These are phyloP conservation scores for Hypoxylon sp. DNA, from an alignment of 2,329 filamentous ascomycete species.

Conservation along the genomic window DNA sequence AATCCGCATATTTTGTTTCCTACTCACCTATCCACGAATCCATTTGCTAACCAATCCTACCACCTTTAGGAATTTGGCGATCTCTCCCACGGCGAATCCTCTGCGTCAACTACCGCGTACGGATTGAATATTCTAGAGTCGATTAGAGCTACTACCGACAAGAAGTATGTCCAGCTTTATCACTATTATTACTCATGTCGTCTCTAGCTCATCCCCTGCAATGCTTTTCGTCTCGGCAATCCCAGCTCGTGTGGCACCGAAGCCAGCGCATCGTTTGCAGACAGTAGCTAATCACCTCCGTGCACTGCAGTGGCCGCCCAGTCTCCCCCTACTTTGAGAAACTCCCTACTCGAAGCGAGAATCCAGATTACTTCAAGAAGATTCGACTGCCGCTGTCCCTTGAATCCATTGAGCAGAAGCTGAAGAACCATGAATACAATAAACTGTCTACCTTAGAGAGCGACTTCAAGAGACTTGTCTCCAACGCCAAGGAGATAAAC, in stretches of 20 bases:
- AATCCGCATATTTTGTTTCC: background rate
- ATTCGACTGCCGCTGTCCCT: conserved; percentile 83
- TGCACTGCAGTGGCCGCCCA: conserved; percentile 67
- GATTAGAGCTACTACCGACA: conserved; percentile 79
- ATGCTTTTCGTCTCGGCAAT: background rate
- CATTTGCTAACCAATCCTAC: conserved; percentile 19
- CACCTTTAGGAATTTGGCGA: conserved; percentile 53
- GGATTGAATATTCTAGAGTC: conserved; percentile 78
- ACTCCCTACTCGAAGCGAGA: conserved; percentile 68
- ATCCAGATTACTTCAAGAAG: conserved; percentile 79
- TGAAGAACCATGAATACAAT: conserved; percentile 72
- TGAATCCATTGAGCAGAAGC: conserved; percentile 76
- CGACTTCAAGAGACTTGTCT: conserved; percentile 86
- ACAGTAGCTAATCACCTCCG: conserved; percentile 37
- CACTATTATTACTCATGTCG: background rate
- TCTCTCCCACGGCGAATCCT: conserved; percentile 65
- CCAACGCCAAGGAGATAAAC: conserved; percentile 87
- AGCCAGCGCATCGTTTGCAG: background rate
- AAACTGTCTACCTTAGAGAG: conserved; percentile 79
- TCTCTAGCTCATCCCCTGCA: background rate
- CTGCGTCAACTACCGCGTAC: conserved; percentile 73
- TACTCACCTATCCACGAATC: background rate
- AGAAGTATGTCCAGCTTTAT: conserved; percentile 67
- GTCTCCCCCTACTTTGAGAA: conserved; percentile 79
- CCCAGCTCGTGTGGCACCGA: background rate